Conservation (phyloP, 2,329 filamentous ascomycete species). For the Conoideocrella luteorostrata region DNA sequence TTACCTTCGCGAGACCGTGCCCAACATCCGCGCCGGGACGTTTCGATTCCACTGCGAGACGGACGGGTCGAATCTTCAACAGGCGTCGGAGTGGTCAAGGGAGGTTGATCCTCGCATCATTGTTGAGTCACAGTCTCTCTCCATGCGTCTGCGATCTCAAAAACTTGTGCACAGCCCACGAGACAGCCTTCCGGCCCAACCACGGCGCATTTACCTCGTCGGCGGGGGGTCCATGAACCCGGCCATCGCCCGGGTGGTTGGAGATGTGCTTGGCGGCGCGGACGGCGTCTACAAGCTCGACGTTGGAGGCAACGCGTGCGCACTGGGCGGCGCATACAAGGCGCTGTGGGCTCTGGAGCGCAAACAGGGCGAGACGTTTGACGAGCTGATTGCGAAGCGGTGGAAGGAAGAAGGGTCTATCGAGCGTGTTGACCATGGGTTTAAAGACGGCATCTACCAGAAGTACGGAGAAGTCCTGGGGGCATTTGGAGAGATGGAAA, state of each 20-base stretch:
- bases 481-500: constrained; percentile 73
- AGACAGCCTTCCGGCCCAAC: constrained; percentile 65
- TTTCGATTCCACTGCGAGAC: constrained; percentile 69
- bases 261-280: constrained; percentile 78
- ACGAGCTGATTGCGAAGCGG: constrained; percentile 73
- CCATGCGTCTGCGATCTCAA: constrained; percentile 77
- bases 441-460: constrained; percentile 66
- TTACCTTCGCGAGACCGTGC: constrained; percentile 89
- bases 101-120: constrained; percentile 76
- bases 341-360: constrained; percentile 87
- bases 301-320: constrained; percentile 92
- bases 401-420: constrained; percentile 85
- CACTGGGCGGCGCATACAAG: constrained; percentile 90
- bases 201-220: constrained; percentile 85
- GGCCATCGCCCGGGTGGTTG: constrained; percentile 78
- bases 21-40: constrained; percentile 77
- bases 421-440: constrained; percentile 76
- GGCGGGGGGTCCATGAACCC: constrained; percentile 87
- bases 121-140: constrained; percentile 91
- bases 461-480: constrained; percentile 69
- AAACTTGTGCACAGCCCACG: constrained; percentile 60
- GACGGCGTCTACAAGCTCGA: constrained; percentile 93
- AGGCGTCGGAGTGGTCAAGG: constrained; percentile 35
- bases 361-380: constrained; percentile 65
- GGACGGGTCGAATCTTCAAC: constrained; percentile 45